These are phyloP conservation scores for Strigomonas galati DNA, from an alignment of 208 protist genomes.

Conservation along the genomic window DNA sequence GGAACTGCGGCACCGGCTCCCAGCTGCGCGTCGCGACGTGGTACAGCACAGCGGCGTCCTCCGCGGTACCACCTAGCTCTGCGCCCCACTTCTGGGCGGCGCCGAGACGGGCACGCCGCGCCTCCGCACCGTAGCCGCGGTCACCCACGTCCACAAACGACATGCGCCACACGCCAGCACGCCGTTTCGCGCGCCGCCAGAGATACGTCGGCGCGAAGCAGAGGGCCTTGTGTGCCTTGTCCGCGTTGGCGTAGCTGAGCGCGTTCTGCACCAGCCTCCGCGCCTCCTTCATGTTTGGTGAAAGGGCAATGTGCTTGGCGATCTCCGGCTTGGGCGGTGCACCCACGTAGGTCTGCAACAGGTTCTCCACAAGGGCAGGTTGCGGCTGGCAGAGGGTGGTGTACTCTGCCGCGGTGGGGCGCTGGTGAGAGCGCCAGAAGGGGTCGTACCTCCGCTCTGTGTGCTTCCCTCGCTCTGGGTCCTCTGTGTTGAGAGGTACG, in stretches of 20 bases:
- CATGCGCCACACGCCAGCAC: conserved; percentile 66
- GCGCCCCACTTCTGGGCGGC: conserved; percentile 12
- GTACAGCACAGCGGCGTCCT: conserved; percentile 14
- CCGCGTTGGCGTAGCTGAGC: conserved; percentile 32
- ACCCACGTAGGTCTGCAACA: conserved; percentile 55
- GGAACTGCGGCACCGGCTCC: conserved; percentile 20
- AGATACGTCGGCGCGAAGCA: conserved; percentile 74
- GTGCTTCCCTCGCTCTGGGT: too few species aligned
- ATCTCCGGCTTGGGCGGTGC: conserved; percentile 32
- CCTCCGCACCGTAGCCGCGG: conserved; percentile 24
- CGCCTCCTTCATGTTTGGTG: conserved; percentile 23
- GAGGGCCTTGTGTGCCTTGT: conserved; percentile 44
- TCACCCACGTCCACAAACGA: conserved; percentile 76
- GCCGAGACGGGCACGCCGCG: conserved; percentile 49
- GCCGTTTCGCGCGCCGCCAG: conserved; percentile 58
- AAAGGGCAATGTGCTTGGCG: conserved; percentile 39
- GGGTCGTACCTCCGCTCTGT: neutral
- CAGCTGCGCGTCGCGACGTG: conserved; percentile 21
- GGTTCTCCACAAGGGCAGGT: conserved; percentile 26
- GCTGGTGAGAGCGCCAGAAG: conserved; percentile 33
- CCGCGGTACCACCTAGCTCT: conserved; percentile 13
- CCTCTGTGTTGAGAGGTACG: too few species aligned
- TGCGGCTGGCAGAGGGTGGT: conserved; percentile 60
- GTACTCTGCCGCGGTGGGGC: conserved; percentile 78
- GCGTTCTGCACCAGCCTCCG: conserved; percentile 27